Base-by-base conservation (phyloP, 2,329 filamentous ascomycete species). In the Penicillium sp. region DNA sequence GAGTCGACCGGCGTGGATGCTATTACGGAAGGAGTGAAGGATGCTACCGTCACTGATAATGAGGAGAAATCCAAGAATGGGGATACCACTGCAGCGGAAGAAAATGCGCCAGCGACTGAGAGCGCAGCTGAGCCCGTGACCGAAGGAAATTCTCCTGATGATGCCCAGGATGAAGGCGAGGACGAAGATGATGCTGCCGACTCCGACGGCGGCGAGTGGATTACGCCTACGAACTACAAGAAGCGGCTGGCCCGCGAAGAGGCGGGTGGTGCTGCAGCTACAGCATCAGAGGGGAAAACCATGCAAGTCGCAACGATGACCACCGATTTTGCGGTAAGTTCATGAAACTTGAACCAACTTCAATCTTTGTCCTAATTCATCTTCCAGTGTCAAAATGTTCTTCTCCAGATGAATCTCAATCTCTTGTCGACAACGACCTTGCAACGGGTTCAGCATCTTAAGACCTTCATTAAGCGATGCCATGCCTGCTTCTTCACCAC, bases 281-380 rank as follows among this genome's bases (percentile, higher is more conserved):
- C 73, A 32, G 62, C 71, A 42, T 61, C 73, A 1, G 72, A 77
- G 37, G 72, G 77, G 23, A 76, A 77, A 45, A 79, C 77, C 9
- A 82, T 95, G 52, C 82, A 93, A 64, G 86, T 85, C 11, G 90
- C 88, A n/a, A 81, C 90, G 30, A 82, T 96, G 58, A 96, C 92
- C 1, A 88, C 84, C 39, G 92, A 98, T 70, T 96, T 85, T 66
- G 90, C 92, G 38, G 94, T 98, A 86, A 42, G 62, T 54, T 11
- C n/a, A 4, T 9, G 1, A 10, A 35, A 7, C 11, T 18, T 8
- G 9, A 30, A 11, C 4, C 32, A 4, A 29, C 16, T 29, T 22
- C 18, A 22, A 5, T 9, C 18, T 9, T 5, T 9, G 5, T 5
- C 18, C 5, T 22, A 5, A 6, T 40, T 54, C 29, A 55, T 41